Conservation (phyloP, 1,284 basidiomycete species). For the Sanguinoderma infundibulare region DNA sequence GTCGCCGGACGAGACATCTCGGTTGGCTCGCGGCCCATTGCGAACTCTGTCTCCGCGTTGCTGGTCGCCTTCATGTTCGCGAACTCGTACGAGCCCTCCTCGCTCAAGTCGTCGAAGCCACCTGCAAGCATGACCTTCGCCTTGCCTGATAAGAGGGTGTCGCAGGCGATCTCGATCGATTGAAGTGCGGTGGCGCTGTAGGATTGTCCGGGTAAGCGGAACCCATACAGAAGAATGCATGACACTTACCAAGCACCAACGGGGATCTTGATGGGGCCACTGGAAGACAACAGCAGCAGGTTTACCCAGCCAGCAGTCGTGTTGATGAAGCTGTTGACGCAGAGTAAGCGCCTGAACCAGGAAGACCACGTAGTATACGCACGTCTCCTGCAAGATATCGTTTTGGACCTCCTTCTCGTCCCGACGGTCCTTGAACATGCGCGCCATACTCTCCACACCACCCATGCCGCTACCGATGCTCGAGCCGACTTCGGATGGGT, state of each 20-base stretch:
- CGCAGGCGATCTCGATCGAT: constrained; percentile 97
- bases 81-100: constrained; percentile 97
- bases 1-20: constrained; percentile 99
- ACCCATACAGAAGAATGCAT: not conserved
- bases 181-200: constrained; percentile 92
- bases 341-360: constrained; percentile 22
- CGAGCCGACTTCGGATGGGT: constrained; percentile 95
- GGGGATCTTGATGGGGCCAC: constrained; percentile 97
- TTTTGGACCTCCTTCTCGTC: constrained; percentile 98
- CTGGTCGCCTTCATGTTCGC: constrained; percentile 99
- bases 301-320: constrained; percentile 99
- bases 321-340: constrained; percentile 82
- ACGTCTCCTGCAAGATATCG: constrained; percentile 98
- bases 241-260: constrained; percentile 90
- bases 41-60: constrained; percentile 95
- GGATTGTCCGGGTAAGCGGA: constrained; percentile 9
- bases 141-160: constrained; percentile 93
- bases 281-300: constrained; percentile 90
- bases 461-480: constrained; percentile 97
- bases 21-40: constrained; percentile 97
- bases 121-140: constrained; percentile 99
- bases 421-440: constrained; percentile 99
- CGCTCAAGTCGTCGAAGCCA: constrained; percentile 97
- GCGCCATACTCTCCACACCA: constrained; percentile 84
- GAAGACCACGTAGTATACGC: constrained; percentile 38